Percentiles rank a stretch among this genome's conserved stretches.
Evolutionary conservation across 257 asterid species (phyloP).

Genomic region (Thymus mandschuricus): DNA sequence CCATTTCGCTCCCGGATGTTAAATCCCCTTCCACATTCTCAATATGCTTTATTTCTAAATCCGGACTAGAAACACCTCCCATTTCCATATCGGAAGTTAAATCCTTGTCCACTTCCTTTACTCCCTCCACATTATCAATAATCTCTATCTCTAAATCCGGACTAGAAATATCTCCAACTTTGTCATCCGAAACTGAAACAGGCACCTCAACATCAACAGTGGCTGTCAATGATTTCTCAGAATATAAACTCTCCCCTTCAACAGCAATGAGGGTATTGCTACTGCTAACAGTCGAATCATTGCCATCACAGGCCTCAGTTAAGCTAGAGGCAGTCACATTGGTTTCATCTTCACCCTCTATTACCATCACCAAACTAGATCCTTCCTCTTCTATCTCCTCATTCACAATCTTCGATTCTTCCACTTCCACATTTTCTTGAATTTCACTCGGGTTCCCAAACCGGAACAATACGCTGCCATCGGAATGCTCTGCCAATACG

Average conservation of each 20-base stretch:
- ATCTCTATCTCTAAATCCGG: not conserved
- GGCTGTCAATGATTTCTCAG: slow-evolving; percentile 26
- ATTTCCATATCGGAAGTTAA: slow-evolving; percentile 26
- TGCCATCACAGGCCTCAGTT: slow-evolving; percentile 33
- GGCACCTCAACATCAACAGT: slow-evolving; percentile 29
- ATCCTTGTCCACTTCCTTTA: not conserved
- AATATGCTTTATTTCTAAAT: not conserved
- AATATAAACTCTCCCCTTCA: slow-evolving; percentile 33
- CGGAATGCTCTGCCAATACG: slow-evolving; percentile 69
- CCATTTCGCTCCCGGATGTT: slow-evolving; percentile 23
- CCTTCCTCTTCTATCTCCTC: slow-evolving; percentile 41
- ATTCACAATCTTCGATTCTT: slow-evolving; percentile 37
- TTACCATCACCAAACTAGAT: slow-evolving; percentile 36
- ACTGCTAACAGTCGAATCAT: slow-evolving; percentile 29
- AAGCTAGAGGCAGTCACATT: slow-evolving; percentile 33
- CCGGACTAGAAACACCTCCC: slow-evolving; percentile 24
- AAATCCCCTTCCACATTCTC: slow-evolving; percentile 10
- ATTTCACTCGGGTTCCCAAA: slow-evolving; percentile 72
- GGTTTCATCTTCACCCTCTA: slow-evolving; percentile 39
- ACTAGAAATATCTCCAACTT: slow-evolving; percentile 24
- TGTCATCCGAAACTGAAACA: slow-evolving; percentile 28
- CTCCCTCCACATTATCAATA: not conserved
- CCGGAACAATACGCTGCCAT: slow-evolving; percentile 78
- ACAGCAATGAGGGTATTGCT: slow-evolving; percentile 22
- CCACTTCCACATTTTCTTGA: slow-evolving; percentile 40